Conservation (phyloP, 805 yeast genomes). For the Spathaspora arborariae region DNA sequence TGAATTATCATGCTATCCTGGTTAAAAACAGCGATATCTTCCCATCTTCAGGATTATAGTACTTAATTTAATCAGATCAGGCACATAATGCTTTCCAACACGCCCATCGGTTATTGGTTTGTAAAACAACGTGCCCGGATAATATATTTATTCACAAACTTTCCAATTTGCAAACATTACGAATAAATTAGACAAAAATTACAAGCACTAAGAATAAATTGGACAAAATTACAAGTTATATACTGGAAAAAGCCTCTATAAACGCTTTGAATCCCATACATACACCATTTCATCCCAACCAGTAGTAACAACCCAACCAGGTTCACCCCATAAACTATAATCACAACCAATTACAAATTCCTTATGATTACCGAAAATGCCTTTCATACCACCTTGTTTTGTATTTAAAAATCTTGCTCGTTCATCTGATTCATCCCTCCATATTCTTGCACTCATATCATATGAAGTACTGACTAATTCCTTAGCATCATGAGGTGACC, state of each 20-base stretch:
- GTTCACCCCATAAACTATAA: constrained; percentile 95
- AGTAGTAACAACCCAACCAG: constrained; percentile 91
- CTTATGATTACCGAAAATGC: constrained; percentile 63
- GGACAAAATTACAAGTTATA: neutral
- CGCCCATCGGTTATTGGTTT: too few relatives aligned
- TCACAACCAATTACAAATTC: constrained; percentile 94
- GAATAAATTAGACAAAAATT: too few relatives aligned
- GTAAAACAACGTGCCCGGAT: too few relatives aligned
- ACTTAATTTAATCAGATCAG: too few relatives aligned
- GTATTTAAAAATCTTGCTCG: constrained; percentile 44
- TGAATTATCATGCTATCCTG: too few relatives aligned
- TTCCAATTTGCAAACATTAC: too few relatives aligned
- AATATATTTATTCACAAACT: too few relatives aligned
- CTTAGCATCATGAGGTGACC: constrained; percentile 86
- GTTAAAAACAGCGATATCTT: too few relatives aligned
- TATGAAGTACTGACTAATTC: constrained; percentile 74
- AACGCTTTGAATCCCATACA: constrained; percentile 71
- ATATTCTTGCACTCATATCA: constrained; percentile 88
- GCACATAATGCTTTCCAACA: too few relatives aligned
- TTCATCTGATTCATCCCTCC: constrained; percentile 71
- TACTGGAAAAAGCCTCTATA: constrained; percentile 10
- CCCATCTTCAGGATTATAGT: too few relatives aligned
- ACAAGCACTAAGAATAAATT: neutral
- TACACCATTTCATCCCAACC: constrained; percentile 97
- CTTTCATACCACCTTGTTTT: constrained; percentile 48